Evolutionary conservation across 306 rosid genomes (phyloP), one percentile per base, ranked within the genome.

Genomic region (Cicer chorassanicum): DNA sequence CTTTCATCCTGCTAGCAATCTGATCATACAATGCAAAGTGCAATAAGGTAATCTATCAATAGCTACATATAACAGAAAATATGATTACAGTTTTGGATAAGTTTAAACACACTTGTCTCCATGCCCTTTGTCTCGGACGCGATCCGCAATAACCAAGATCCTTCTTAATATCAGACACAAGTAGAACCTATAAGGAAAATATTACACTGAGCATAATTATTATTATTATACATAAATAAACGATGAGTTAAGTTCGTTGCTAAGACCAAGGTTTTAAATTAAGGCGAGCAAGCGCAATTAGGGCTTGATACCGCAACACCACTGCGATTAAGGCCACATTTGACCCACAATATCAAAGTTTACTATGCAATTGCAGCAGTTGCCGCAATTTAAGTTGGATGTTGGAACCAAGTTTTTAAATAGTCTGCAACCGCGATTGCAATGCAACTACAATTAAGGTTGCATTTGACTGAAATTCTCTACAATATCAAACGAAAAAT

Each of bases 81-180:
- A 66, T 9, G 36, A 55, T 24, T 19, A 56, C 16, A 74, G 39
- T 50, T 81, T 78, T 85, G 74, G 13, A 18, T 62, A 68, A 53
- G 11, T 43, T 49, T n/a, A 62, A 78, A 65, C 57, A 84, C 74
- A 94, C 96, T 62, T 74, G 82, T 85, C 93, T 90, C 97, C 97
- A 91, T 42, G 85, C 88, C 82, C 79, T 87, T 65, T 87, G 98
- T 70, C 81, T 85, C 13, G 78, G 76, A 42, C 82, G 81, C 21
- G 87, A 60, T 80, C 92, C 90, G 57, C 72, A 63, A 65, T 91
- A 94, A 73, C 95, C 97, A 68, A 91, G 96, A 65, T 89, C 98
- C 83, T 85, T 91, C 79, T 86, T 94, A 38, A 94, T 77, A 78
- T 85, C 93, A 44, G 88, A 85, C 83, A 82, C 94, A 69, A 88